Base-by-base conservation (phyloP, 78 protist species). In the Emiliania huxleyi region DNA sequence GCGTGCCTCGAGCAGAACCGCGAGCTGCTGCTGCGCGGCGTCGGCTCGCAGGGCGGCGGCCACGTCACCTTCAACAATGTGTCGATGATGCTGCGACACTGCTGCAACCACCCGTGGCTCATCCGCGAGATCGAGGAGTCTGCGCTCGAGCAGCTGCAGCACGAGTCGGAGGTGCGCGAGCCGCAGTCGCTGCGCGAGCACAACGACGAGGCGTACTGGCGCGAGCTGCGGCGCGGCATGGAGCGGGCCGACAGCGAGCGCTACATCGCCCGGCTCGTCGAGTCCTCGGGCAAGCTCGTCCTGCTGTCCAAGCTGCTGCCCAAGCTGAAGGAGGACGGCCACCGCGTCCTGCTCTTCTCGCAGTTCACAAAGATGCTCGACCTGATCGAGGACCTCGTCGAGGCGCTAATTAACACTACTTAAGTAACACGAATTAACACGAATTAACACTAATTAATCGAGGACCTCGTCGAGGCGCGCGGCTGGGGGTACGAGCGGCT, bases 101-200 rank as follows among this genome's bases (percentile, higher is more conserved):
- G 94, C 77, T 98, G 98, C 81, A 98, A 98, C 92, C 99, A 98
- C 94, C 98, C 99, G 18, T 96, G 77, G 55, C 95, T 98, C 43
- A 90, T 97, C 94, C 90, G 69, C 29, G 97, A 90, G 43, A 95
- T 96, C 35, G 91, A 42, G 40, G 83, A 95, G 55, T n/a, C 90
- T 21, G 93, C 40, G 38, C 73, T 0, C n/a, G n/a, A 81, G 93
- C 81, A 35, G 94, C 25, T 89, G 79, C 25, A 87, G 97, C 37
- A 22, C 92, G 6, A 98, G 97, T 52, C 91, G 97, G 19, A 45
- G 94, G 95, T 96, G 37, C 91, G 48, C 33, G 75, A 91, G 42
- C n/a, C 25, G n/a, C 55, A n/a, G 22, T 19, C 33, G 40, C 43
- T 37, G 4, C n/a, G 15, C 42, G 56, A 55, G 84, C 21, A 84